Percentiles rank a stretch among this genome's conserved stretches.
Conservation (phyloP, 163 green algal genomes). For the Coccomyxa subellipsoidea region DNA sequence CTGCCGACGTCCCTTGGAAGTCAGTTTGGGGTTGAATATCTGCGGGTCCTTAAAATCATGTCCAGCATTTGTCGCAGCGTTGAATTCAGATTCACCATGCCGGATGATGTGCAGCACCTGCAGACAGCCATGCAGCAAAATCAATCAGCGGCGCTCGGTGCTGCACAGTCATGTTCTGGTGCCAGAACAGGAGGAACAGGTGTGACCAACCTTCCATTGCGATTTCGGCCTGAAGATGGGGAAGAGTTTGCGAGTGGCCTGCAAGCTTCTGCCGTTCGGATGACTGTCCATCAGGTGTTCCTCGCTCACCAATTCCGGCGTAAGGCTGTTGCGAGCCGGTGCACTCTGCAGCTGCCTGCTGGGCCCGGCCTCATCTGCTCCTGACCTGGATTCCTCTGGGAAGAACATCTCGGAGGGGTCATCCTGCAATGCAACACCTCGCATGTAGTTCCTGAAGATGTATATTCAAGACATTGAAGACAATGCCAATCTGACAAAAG, state of each 20-base stretch:
- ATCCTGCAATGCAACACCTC: too few species aligned
- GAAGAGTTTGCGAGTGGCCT: slow-evolving; percentile 46
- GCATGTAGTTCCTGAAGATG: too few species aligned
- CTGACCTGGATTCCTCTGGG: neutral
- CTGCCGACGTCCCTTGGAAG: slow-evolving; percentile 48
- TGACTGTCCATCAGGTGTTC: slow-evolving; percentile 20
- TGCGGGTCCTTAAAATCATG: slow-evolving; percentile 47
- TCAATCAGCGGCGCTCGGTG: neutral
- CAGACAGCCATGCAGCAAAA: too few species aligned
- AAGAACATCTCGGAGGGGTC: neutral
- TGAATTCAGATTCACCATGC: slow-evolving; percentile 59
- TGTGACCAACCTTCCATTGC: slow-evolving; percentile 40
- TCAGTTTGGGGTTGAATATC: slow-evolving; percentile 73
- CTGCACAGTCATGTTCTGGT: neutral
- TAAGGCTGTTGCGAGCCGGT: slow-evolving; percentile 22
- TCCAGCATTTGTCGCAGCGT: slow-evolving; percentile 40
- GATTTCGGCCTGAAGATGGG: slow-evolving; percentile 56
- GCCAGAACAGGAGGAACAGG: neutral
- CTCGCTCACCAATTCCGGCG: slow-evolving; percentile 46
- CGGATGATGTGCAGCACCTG: slow-evolving; percentile 50
- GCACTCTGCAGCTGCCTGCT: neutral
- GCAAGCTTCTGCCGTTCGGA: neutral
- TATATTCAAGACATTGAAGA: too few species aligned
- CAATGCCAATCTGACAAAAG: too few species aligned
- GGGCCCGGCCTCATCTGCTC: neutral